These are phyloP conservation scores for Coemansia sp. DNA, from an alignment of 192 early-diverging fungal species.

Conservation along the genomic window DNA sequence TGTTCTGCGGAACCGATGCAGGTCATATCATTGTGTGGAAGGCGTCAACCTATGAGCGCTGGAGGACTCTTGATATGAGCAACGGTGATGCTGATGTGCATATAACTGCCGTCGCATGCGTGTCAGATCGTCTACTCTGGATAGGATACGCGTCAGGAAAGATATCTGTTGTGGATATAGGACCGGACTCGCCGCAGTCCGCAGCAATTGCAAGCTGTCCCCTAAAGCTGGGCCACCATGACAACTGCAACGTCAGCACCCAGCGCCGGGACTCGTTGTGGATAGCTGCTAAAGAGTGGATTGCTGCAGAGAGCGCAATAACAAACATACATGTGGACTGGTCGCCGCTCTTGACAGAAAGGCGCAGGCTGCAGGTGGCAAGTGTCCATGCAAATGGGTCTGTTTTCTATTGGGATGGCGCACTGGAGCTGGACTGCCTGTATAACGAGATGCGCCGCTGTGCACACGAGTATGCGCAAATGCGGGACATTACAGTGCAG, in stretches of 20 bases:
- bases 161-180: constrained; percentile 35
- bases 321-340: constrained; percentile 40
- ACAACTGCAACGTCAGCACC: neutral
- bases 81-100: constrained; percentile 30
- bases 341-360: constrained; percentile 39
- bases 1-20: constrained; percentile 47
- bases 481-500: constrained; percentile 68
- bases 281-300: constrained; percentile 47
- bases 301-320: constrained; percentile 29
- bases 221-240: constrained; percentile 14
- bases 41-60: constrained; percentile 30
- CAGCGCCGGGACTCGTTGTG: constrained; percentile 27
- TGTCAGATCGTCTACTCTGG: constrained; percentile 45
- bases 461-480: constrained; percentile 63
- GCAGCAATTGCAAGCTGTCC: constrained; percentile 12
- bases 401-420: constrained; percentile 52
- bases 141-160: constrained; percentile 42
- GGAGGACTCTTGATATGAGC: constrained; percentile 50
- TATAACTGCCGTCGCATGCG: constrained; percentile 45
- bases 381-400: constrained; percentile 50
- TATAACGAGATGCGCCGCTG: constrained; percentile 63
- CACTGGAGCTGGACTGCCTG: constrained; percentile 39
- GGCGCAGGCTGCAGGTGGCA: constrained; percentile 38
- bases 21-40: constrained; percentile 47
- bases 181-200: constrained; percentile 12